A percentile compares a stretch with the other conserved stretches of the same genome.
Conservation (phyloP, 768 basidiomycete genomes). For the Hortiboletus campestris region DNA sequence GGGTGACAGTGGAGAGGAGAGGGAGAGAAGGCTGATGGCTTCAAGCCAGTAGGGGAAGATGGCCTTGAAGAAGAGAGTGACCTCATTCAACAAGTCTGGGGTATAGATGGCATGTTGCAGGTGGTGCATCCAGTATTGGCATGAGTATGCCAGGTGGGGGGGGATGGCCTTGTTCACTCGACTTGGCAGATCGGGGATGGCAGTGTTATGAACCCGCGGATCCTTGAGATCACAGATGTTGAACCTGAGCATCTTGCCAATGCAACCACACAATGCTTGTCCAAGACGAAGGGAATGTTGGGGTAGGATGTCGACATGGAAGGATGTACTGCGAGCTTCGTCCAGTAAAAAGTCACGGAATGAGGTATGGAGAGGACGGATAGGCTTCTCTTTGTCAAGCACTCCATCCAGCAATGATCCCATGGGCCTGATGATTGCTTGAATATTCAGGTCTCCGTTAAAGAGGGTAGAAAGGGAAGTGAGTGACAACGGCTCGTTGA, state of each 20-base stretch:
- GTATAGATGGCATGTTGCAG: no score
- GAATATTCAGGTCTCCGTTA: background rate
- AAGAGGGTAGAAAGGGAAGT: background rate
- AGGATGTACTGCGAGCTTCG: background rate
- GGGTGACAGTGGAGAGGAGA: background rate
- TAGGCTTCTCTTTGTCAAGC: background rate
- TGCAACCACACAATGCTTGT: no score
- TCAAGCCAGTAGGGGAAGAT: conserved; percentile 17
- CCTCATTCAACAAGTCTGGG: no score
- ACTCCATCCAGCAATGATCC: background rate
- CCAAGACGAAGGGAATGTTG: background rate
- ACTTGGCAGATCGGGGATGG: no score
- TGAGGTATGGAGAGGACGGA: background rate
- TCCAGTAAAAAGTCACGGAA: background rate
- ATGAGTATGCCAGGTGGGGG: no score
- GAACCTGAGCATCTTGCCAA: no score
- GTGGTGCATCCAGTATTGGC: no score
- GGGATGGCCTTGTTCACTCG: no score
- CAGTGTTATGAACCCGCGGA: background rate
- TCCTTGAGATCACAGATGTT: no score
- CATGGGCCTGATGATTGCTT: background rate
- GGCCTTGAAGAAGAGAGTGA: background rate
- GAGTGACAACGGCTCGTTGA: background rate
- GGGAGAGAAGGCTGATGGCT: conserved; percentile 20
- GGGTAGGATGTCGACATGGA: background rate